Base-by-base conservation (phyloP, 2,329 filamentous ascomycete species). In the Diaporthe amygdali region DNA sequence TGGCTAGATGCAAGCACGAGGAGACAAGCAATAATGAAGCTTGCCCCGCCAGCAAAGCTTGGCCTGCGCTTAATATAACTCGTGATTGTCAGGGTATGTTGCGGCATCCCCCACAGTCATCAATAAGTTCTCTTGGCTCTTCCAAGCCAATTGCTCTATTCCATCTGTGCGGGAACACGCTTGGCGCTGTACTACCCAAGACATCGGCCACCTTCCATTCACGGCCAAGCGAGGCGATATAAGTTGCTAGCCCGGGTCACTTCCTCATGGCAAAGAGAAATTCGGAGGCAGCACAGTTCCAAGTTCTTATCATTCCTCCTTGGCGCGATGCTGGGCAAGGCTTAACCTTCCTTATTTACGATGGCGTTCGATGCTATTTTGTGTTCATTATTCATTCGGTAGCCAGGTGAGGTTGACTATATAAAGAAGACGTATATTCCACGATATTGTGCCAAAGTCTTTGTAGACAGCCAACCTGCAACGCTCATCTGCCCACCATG, bases 261-360 rank as follows among this genome's bases (percentile, higher is more conserved):
- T 30, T 64, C 30, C 44, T 49, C 44, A 64, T 64, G 14, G 59
- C 12, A 37, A 25, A 37, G 44, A 49, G 30, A 22, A 34, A 27
- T 27, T 25, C 15, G 30, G 44, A 5, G 44, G 59, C 59, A 27
- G 30, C n/a, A 64, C 44, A 37, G 20, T 37, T 64, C n/a, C 30
- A 44, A 34, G 2, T 34, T 2, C 59, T 64, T 64, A 64, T 64
- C 59, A 64, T 49, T 49, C 27, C 20, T 14, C 34, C 59, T 64
- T 64, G 59, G 59, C 59, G 32, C 41, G 20, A 44, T 20, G 14
- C 59, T 64, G 59, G 59, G 59, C 44, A 37, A 64, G 59, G 59
- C 41, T 64, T 49, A 64, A 64, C 59, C 59, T 64, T 64, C 59
- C 59, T 64, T n/a, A 64, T 64, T 22, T 44, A 64, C 3, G 59